These are phyloP conservation scores for Eucalyptus sp. DNA, from an alignment of 345 rosid genomes.

Conservation along the genomic window DNA sequence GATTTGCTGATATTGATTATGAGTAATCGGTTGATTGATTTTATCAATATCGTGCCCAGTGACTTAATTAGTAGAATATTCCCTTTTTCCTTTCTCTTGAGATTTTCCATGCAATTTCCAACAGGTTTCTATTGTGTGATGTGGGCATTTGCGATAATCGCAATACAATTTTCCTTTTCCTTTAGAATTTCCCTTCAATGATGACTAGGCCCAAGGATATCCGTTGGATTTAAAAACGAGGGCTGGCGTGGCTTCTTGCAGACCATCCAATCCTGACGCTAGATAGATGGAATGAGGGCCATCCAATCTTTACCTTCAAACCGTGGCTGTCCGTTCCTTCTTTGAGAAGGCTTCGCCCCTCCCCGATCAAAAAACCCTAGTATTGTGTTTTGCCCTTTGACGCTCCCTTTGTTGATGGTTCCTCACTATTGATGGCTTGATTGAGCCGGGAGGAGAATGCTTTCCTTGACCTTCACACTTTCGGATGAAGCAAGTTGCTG, in stretches of 20 bases:
- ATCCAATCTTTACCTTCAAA: too few species aligned
- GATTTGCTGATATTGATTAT: too few species aligned
- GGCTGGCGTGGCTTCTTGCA: background rate
- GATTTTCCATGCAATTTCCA: background rate
- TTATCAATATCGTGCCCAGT: background rate
- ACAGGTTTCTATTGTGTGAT: background rate
- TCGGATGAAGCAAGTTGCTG: fast-evolving
- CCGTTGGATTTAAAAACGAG: background rate
- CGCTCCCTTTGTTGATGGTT: fast-evolving
- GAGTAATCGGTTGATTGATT: background rate
- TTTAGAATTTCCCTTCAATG: background rate
- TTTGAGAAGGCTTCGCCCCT: background rate
- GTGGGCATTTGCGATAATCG: fast-evolving
- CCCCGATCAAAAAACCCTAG: background rate
- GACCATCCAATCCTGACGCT: fast-evolving
- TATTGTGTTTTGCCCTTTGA: fast-evolving
- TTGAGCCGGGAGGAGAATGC: background rate
- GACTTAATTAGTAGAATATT: background rate
- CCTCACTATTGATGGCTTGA: background rate
- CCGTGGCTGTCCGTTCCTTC: fast-evolving
- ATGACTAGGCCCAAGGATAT: background rate
- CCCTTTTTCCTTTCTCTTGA: background rate
- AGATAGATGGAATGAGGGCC: fast-evolving
- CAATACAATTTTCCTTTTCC: too few species aligned
- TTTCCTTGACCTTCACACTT: background rate